Evolutionary conservation across 83 land plant species (phyloP).

Genomic region (Picea abies): DNA sequence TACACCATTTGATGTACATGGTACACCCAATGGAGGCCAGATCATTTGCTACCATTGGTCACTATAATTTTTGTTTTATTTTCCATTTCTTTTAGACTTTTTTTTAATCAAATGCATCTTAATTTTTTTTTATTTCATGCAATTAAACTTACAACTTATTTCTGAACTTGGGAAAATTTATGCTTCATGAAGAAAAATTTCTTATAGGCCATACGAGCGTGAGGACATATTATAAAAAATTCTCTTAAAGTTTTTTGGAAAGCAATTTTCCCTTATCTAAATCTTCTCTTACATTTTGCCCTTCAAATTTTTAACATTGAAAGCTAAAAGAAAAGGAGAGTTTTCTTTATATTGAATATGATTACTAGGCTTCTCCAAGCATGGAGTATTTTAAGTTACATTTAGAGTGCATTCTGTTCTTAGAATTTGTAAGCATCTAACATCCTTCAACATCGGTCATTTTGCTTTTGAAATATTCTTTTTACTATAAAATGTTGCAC

Average conservation of each 20-base stretch:
- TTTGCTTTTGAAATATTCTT: not conserved
- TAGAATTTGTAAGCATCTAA: not conserved
- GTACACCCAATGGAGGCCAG: no score
- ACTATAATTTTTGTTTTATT: no score
- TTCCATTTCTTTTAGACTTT: no score
- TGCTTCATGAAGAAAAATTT: no score
- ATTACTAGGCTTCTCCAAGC: not conserved
- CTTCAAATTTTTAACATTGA: not conserved
- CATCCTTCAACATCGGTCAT: not conserved
- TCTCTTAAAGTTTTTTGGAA: not conserved
- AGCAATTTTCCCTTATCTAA: not conserved
- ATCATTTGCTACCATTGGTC: no score
- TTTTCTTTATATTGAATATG: not conserved
- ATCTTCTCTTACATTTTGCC: not conserved
- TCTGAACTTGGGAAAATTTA: no score
- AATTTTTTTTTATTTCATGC: no score
- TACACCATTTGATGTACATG: no score
- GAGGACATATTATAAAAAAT: no score
- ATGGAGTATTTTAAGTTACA: not conserved
- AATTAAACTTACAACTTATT: no score
- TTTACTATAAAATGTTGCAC: not conserved
- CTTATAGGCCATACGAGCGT: no score
- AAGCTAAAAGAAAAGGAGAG: not conserved
- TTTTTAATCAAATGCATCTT: no score
- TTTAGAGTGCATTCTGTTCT: not conserved